A percentile compares a stretch with the other conserved stretches of the same genome.
These are phyloP conservation scores for Aspergillus clavatus DNA, from an alignment of 2,329 filamentous ascomycete genomes.

Conservation along the genomic window DNA sequence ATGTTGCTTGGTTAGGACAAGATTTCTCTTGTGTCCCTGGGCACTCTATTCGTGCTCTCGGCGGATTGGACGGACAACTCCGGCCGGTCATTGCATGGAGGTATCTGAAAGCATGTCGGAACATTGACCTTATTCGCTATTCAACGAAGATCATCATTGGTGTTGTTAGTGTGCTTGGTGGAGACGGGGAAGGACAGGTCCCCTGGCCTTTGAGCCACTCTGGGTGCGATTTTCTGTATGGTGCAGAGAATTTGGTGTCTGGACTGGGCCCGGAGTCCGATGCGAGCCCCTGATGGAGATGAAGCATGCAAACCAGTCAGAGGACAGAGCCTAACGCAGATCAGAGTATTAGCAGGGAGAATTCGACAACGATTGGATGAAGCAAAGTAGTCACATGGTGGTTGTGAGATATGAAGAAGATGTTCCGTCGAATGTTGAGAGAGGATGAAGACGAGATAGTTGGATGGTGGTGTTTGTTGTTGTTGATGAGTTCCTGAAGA, in stretches of 20 bases:
- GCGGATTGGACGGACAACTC: conserved; percentile 5
- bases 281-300: background rate
- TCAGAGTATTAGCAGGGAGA: background rate
- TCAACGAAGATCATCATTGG: conserved; percentile 9
- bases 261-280: background rate
- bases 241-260: too few species aligned
- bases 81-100: background rate
- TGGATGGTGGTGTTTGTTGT: too few species aligned
- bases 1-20: conserved; percentile 14
- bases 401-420: background rate
- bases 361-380: background rate
- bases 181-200: background rate
- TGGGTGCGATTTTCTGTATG: too few species aligned
- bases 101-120: background rate
- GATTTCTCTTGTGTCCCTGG: conserved; percentile 2
- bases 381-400: background rate
- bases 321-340: background rate
- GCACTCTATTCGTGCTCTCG: background rate
- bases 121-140: conserved; percentile 5
- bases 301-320: background rate
- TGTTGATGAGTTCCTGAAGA: background rate
- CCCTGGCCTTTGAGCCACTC: background rate
- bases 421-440: background rate
- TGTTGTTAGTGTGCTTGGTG: background rate
- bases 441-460: background rate